phyloP scores from a whole-genome alignment of 352 stramenopile species.

The Globisporangium nunn region DNA sequence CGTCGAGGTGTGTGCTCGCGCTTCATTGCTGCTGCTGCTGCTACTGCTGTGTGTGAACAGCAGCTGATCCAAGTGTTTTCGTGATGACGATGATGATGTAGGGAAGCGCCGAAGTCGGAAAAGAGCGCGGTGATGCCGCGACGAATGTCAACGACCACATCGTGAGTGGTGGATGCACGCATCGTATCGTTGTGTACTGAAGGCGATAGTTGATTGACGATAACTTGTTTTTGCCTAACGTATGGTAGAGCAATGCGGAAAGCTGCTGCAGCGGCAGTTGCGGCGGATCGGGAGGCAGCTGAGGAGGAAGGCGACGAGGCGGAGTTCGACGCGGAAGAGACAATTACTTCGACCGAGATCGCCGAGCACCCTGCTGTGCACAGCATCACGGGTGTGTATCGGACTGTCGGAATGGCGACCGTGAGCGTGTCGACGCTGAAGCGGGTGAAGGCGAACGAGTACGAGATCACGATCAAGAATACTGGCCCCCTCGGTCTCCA shows the following conservation, averaged over 20 bases:
- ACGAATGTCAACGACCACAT: conserved; percentile 44
- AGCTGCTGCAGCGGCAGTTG: conserved; percentile 1
- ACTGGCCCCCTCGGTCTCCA: conserved; percentile 60
- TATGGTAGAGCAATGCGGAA: background rate
- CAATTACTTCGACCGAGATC: conserved; percentile 52
- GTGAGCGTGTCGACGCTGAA: conserved; percentile 75
- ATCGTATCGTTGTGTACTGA: background rate
- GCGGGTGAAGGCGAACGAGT: conserved; percentile 74
- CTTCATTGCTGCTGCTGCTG: background rate
- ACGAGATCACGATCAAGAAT: conserved; percentile 61
- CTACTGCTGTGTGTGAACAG: background rate
- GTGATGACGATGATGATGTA: conserved; percentile 1
- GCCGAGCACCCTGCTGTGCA: conserved; percentile 68
- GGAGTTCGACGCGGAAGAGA: conserved; percentile 62
- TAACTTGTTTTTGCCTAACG: background rate
- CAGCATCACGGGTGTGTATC: conserved; percentile 81
- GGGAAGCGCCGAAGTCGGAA: conserved; percentile 50
- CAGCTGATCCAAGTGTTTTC: background rate
- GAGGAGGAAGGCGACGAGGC: conserved; percentile 42
- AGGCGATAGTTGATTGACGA: background rate
- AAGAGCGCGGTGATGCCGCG: conserved; percentile 31
- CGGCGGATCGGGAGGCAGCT: conserved; percentile 21
- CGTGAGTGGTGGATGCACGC: conserved; percentile 27
- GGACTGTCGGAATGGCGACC: conserved; percentile 66
- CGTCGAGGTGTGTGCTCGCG: conserved; percentile 31